These are phyloP conservation scores for Diospyros kaki DNA, from an alignment of 148 eudicot species.

Conservation along the genomic window DNA sequence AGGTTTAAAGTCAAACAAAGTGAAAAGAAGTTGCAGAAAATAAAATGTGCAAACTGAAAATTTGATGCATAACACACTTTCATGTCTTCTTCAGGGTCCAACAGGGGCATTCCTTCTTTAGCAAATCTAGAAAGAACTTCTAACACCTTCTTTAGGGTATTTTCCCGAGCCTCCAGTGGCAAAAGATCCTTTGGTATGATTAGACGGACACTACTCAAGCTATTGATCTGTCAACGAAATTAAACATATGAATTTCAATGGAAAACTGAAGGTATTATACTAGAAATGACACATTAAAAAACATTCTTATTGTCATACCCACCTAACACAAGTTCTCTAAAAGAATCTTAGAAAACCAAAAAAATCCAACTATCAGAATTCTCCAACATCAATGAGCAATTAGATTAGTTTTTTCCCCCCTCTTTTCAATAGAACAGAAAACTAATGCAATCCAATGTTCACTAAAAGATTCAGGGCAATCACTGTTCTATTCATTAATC, in stretches of 20 bases:
- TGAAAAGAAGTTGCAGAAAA: conserved; percentile 1
- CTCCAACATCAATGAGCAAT: not conserved
- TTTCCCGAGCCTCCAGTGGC: conserved; percentile 77
- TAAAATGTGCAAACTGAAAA: not conserved
- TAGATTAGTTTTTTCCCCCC: not conserved
- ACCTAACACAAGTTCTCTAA: not conserved
- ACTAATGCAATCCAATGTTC: not conserved
- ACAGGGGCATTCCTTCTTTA: conserved; percentile 76
- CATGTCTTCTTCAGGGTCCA: conserved; percentile 98
- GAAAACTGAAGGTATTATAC: not conserved
- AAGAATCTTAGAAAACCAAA: not conserved
- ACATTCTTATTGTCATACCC: not conserved
- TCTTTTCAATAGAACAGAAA: not conserved
- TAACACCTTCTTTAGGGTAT: conserved; percentile 82
- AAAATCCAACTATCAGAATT: not conserved
- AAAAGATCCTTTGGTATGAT: conserved; percentile 83
- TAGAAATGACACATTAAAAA: not conserved
- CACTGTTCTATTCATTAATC: not conserved
- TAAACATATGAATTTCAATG: not conserved
- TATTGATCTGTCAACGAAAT: conserved; percentile 49
- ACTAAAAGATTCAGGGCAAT: not conserved
- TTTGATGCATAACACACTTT: conserved; percentile 37
- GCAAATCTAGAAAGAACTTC: conserved; percentile 80
- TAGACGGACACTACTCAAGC: conserved; percentile 66
- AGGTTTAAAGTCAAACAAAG: conserved; percentile 4